Evolutionary conservation across 345 rosid genomes (phyloP).

Genomic region (Angophora floribunda): DNA sequence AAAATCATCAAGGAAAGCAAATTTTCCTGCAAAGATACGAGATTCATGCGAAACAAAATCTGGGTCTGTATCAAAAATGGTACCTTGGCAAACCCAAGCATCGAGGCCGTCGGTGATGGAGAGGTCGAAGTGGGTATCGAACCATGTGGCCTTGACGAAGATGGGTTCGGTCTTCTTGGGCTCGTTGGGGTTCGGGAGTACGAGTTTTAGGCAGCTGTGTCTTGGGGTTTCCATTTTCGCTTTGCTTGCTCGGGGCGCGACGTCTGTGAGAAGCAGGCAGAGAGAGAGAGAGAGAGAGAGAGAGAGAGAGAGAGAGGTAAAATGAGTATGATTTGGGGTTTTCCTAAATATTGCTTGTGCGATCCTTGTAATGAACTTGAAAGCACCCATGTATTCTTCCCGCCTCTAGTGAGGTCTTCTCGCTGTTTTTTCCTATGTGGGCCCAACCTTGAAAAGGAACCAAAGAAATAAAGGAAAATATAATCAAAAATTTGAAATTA

Average conservation of each 20-base stretch:
- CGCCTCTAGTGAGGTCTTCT: neutral
- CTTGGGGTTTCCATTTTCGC: constrained; percentile 6
- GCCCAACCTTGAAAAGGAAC: too few relatives aligned
- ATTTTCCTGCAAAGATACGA: neutral
- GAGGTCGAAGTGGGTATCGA: constrained; percentile 47
- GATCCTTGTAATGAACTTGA: neutral
- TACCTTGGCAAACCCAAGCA: constrained; percentile 77
- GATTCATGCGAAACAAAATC: neutral
- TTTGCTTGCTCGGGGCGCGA: neutral
- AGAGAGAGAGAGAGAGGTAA: neutral
- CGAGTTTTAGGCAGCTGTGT: constrained; percentile 70
- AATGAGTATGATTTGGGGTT: neutral
- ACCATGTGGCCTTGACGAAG: constrained; percentile 74
- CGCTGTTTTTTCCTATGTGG: neutral
- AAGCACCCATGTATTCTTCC: neutral
- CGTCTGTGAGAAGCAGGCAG: neutral
- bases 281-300: neutral
- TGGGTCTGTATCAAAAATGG: neutral
- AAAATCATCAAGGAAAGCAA: neutral
- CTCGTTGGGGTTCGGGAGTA: constrained; percentile 11
- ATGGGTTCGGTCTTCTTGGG: constrained; percentile 26
- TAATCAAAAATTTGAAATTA: too few relatives aligned
- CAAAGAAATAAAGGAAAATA: too few relatives aligned
- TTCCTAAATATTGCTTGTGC: neutral
- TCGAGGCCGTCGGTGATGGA: constrained; percentile 69